Evolutionary conservation across 768 basidiomycete genomes (phyloP).

Genomic region (Macrocybe gigantea): DNA sequence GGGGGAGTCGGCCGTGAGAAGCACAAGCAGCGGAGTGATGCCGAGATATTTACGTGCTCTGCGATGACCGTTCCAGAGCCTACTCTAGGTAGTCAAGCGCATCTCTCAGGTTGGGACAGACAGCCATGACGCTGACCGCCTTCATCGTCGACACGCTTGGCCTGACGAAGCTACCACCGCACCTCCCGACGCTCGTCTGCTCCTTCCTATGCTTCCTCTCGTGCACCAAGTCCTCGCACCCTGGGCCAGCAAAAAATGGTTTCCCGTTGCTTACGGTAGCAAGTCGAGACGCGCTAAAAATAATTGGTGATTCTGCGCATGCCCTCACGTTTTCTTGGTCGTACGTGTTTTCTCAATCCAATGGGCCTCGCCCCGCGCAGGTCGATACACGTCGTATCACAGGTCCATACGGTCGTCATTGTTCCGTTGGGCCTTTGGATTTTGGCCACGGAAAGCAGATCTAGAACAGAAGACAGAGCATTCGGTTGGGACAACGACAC

Average conservation of each 20-base stretch:
- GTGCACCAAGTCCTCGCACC: slow-evolving; percentile 59
- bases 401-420: slow-evolving; percentile 64
- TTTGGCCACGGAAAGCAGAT: slow-evolving; percentile 33
- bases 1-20: no score
- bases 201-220: slow-evolving; percentile 52
- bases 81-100: no score
- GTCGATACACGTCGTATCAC: slow-evolving; percentile 68
- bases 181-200: slow-evolving; percentile 48
- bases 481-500: slow-evolving; percentile 68
- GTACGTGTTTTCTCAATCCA: slow-evolving; percentile 1
- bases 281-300: slow-evolving; percentile 42
- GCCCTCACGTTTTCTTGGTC: not conserved
- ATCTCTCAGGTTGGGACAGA: no score
- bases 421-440: slow-evolving; percentile 57
- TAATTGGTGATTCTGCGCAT: slow-evolving; percentile 45
- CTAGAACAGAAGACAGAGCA: slow-evolving; percentile 53
- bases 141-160: slow-evolving; percentile 25
- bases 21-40: no score
- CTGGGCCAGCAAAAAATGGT: slow-evolving; percentile 37
- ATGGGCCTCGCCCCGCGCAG: slow-evolving; percentile 26
- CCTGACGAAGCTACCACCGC: slow-evolving; percentile 47
- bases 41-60: no score
- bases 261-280: slow-evolving; percentile 43
- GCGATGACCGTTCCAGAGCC: no score
- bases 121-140: not conserved